Base-by-base conservation (phyloP, 768 basidiomycete species). In the Podaxis sp. region DNA sequence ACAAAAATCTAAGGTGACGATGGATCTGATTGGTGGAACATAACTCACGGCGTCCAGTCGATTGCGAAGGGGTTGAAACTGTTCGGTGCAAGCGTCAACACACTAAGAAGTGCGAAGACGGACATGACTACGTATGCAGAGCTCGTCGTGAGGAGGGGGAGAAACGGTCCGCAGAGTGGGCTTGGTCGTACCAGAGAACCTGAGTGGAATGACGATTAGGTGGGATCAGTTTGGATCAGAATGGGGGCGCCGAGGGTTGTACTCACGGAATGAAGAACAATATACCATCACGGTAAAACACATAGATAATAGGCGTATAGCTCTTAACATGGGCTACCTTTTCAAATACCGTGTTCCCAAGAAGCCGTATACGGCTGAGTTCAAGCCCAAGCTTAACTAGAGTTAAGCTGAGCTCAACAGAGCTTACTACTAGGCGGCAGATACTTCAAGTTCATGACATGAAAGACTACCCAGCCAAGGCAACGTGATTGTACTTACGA, bases 11-110 rank as follows among this genome's bases (percentile, higher is more conserved):
- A 24, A 29, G 19, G 2, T 22, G 12, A 38, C 8, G 6, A 19
- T 38, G 13, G 5, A 40, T 13, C 13, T 40, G 54, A 24, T 29
- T 29, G n/a, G 6, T 5, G n/a, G 22, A 15, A 41, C 17, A 25
- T 13, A 22, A 49, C 57, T 49, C 33, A 58, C 57, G 46, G 43
- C 11, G 57, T 58, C 57, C 57, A 58, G 11, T 58, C 57, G 12
- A 58, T 29, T 13, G 27, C 43, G 57, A 49, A 22, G 19, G 38
- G 22, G 33, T 38, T 55, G 19, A 40, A 38, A 11, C 38, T n/a
- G 9, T 36, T 40, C 7, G 54, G 54, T 7, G 37, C 22, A 22
- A 55, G 13, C 2, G 38, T 37, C 22, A 40, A 4, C 11, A 40
- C 38, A 9, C 54, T 25, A 13, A 55, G 19, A 38, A 55, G 38